Evolutionary conservation across 108 stramenopile species (phyloP).

Genomic region (Skeletonema costatum): DNA sequence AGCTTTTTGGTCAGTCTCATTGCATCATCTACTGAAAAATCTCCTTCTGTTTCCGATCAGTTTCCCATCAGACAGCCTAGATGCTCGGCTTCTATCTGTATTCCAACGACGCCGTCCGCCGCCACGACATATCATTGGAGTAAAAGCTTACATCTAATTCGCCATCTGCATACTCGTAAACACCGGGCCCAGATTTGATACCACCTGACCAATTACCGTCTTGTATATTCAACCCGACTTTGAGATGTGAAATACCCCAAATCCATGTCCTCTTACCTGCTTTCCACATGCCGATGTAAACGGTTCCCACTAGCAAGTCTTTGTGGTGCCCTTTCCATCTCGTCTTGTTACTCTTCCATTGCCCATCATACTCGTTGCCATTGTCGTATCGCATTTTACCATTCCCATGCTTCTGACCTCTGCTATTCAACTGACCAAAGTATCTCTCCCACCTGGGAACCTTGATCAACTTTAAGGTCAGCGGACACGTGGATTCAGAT

Average conservation of each 20-base stretch:
- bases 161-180: slow-evolving; percentile 42
- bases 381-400: slow-evolving; percentile 27
- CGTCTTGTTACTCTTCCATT: slow-evolving; percentile 43
- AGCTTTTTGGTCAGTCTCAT: slow-evolving; percentile 28
- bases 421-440: slow-evolving; percentile 18
- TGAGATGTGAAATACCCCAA: slow-evolving; percentile 43
- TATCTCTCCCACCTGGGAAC: slow-evolving; percentile 42
- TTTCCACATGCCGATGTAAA: slow-evolving; percentile 11
- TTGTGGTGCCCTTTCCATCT: slow-evolving; percentile 40
- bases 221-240: slow-evolving; percentile 36
- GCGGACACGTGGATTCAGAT: background rate
- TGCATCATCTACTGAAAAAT: slow-evolving; percentile 25
- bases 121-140: slow-evolving; percentile 23
- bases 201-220: slow-evolving; percentile 38
- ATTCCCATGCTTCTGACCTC: slow-evolving; percentile 23
- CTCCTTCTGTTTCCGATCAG: slow-evolving; percentile 29
- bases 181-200: slow-evolving; percentile 33
- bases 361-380: slow-evolving; percentile 38
- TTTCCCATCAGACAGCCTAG: slow-evolving; percentile 26
- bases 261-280: slow-evolving; percentile 13
- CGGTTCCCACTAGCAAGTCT: slow-evolving; percentile 8
- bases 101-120: slow-evolving; percentile 48
- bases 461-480: slow-evolving; percentile 13
- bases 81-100: slow-evolving; percentile 24
- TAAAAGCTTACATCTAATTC: slow-evolving; percentile 42